Percentiles rank a stretch among this genome's conserved stretches.
Conservation (phyloP, 805 yeast species). For the Candida cerambycidarum region DNA sequence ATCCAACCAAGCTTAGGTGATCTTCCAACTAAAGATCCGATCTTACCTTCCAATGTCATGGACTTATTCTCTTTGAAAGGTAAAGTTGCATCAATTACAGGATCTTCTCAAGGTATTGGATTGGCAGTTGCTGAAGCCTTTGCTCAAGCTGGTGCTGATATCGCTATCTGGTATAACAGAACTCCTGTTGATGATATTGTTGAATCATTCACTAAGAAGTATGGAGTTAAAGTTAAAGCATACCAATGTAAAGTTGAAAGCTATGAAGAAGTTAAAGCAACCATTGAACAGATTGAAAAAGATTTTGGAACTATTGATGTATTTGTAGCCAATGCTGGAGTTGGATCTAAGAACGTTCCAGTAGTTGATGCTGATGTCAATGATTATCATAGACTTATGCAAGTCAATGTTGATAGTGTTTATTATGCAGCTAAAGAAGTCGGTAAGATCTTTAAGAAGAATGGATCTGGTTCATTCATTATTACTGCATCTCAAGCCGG, state of each 20-base stretch:
- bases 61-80: slow-evolving; percentile 79
- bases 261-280: slow-evolving; percentile 46
- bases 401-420: slow-evolving; percentile 42
- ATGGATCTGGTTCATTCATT: slow-evolving; percentile 42
- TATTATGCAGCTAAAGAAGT: slow-evolving; percentile 44
- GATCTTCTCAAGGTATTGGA: slow-evolving; percentile 89
- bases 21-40: slow-evolving; percentile 56
- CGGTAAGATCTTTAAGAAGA: slow-evolving; percentile 39
- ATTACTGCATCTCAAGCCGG: slow-evolving; percentile 49
- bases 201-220: slow-evolving; percentile 54
- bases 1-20: slow-evolving; percentile 33
- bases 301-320: slow-evolving; percentile 83
- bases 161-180: slow-evolving; percentile 50
- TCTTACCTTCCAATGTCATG: slow-evolving; percentile 49
- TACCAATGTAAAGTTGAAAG: slow-evolving; percentile 60
- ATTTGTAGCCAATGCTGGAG: slow-evolving; percentile 89
- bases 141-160: slow-evolving; percentile 85
- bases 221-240: slow-evolving; percentile 63
- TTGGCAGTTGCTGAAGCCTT: slow-evolving; percentile 77
- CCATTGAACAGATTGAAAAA: slow-evolving; percentile 49
- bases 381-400: slow-evolving; percentile 34
- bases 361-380: slow-evolving; percentile 37
- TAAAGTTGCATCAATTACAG: slow-evolving; percentile 79
- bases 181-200: slow-evolving; percentile 64
- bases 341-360: slow-evolving; percentile 73